Evolutionary conservation across 2,329 filamentous ascomycete species (phyloP).

Genomic region (Domatiomyces catenatus): DNA sequence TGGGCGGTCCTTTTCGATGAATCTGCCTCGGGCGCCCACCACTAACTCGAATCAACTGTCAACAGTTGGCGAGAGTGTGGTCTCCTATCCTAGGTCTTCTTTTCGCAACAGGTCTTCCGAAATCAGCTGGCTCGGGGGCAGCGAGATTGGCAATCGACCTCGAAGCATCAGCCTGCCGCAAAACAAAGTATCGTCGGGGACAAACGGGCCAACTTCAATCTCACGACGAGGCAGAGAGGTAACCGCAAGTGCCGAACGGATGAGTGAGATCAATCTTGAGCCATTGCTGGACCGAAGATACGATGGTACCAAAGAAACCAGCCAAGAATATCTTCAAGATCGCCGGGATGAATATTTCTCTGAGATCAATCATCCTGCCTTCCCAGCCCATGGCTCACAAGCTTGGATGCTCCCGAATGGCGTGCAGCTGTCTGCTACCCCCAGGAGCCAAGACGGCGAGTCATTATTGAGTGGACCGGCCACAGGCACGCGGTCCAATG

Average conservation of each 20-base stretch:
- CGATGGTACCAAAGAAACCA: slow-evolving; percentile 9
- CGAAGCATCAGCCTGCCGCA: slow-evolving; percentile 10
- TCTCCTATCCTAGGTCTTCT: neutral
- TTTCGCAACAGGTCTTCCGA: neutral
- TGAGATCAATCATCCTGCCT: slow-evolving; percentile 2
- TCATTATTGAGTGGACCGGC: neutral
- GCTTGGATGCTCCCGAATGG: too few relatives aligned
- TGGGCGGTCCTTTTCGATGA: slow-evolving; percentile 8
- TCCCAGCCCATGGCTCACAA: neutral
- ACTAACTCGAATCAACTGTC: neutral
- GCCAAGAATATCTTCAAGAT: slow-evolving; percentile 4
- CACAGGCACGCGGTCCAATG: neutral
- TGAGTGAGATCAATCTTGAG: slow-evolving; percentile 10
- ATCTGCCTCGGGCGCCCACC: neutral
- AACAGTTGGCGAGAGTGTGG: neutral
- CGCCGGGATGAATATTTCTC: slow-evolving; percentile 7
- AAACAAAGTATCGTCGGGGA: neutral
- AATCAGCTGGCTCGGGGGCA: neutral
- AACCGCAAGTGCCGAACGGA: slow-evolving; percentile 7
- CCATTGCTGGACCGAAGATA: slow-evolving; percentile 4
- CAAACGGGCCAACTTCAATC: neutral
- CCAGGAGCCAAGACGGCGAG: neutral
- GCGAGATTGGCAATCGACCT: neutral
- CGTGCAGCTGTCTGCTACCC: neutral
- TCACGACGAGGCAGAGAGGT: neutral